Conservation (phyloP, 139 green algal species). For the Chlorella vulgaris region DNA sequence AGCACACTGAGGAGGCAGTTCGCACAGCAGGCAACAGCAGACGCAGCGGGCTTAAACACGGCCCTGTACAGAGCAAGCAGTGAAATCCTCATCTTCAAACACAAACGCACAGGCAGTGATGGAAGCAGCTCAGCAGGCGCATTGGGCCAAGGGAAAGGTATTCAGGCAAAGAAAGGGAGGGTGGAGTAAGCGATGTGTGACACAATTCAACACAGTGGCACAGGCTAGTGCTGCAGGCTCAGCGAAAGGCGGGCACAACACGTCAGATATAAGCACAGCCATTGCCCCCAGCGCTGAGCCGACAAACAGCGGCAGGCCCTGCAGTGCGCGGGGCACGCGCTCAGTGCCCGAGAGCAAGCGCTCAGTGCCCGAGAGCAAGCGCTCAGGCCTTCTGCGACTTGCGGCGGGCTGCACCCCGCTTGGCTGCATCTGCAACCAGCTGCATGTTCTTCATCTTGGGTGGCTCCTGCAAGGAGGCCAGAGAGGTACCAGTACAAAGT, state of each 20-base stretch:
- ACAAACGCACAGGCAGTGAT: too few relatives aligned
- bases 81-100: neutral
- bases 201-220: too few relatives aligned
- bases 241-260: neutral
- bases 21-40: neutral
- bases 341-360: too few relatives aligned
- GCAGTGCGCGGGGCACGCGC: too few relatives aligned
- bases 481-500: neutral
- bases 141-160: neutral
- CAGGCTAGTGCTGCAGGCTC: neutral
- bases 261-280: too few relatives aligned
- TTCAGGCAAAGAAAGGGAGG: neutral
- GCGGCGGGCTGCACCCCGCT: conserved; percentile 4
- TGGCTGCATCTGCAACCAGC: conserved; percentile 14
- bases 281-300: too few relatives aligned
- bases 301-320: too few relatives aligned
- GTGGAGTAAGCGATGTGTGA: neutral
- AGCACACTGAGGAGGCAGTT: neutral
- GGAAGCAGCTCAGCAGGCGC: neutral
- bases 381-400: neutral
- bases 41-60: neutral
- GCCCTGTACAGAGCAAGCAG: neutral
- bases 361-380: too few relatives aligned
- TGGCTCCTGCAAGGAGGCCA: neutral
- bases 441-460: conserved; percentile 33